phyloP scores from a whole-genome alignment of 768 basidiomycete species.

The Xanthoconium stramineum region DNA sequence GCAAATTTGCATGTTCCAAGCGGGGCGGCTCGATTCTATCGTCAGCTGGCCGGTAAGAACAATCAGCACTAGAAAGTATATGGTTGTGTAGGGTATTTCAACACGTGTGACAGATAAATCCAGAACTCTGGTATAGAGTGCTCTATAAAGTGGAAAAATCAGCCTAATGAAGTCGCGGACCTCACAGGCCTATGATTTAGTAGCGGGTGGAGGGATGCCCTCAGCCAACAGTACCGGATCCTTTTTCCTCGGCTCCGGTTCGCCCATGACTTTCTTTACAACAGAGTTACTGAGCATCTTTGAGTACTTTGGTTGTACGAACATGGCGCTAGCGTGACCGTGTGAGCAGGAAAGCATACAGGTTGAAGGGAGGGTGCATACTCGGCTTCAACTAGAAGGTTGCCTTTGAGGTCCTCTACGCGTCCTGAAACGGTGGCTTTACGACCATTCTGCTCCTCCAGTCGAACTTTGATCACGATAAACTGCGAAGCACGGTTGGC shows the following conservation, averaged over 20 bases:
- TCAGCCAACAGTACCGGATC: conserved; percentile 27
- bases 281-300: conserved; percentile 62
- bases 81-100: conserved; percentile 2
- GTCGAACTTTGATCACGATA: conserved; percentile 70
- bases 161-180: background rate
- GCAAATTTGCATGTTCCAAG: too few species aligned
- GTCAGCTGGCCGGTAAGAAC: too few species aligned
- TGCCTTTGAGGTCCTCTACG: conserved; percentile 82
- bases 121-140: background rate
- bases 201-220: conserved; percentile 25
- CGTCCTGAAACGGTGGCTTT: conserved; percentile 69
- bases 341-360: background rate
- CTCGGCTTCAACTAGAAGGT: conserved; percentile 78
- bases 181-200: conserved; percentile 22
- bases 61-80: background rate
- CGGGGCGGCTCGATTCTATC: too few species aligned
- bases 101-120: background rate
- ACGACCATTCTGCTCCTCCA: conserved; percentile 69
- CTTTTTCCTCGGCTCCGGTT: conserved; percentile 34
- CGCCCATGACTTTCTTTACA: conserved; percentile 65
- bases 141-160: background rate
- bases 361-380: conserved; percentile 36
- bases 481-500: conserved; percentile 48
- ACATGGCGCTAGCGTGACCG: conserved; percentile 53
- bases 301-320: conserved; percentile 89